Percentiles rank a stretch among this genome's conserved stretches.
Conservation (phyloP, 208 protist species). For the Strigomonas galati region DNA sequence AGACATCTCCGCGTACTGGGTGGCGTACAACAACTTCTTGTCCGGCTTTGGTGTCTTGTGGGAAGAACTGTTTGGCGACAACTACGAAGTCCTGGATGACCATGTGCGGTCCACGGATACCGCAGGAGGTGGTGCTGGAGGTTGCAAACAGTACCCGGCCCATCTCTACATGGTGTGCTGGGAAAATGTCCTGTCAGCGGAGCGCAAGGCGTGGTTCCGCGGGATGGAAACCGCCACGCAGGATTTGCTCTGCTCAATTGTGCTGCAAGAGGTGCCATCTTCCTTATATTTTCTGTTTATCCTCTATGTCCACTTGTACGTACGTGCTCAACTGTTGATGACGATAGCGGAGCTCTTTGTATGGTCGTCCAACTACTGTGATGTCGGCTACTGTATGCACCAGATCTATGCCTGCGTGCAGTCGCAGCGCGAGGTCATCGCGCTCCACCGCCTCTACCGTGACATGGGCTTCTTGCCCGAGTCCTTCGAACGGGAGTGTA, state of each 20-base stretch:
- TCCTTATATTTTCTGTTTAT: conserved; percentile 65
- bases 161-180: conserved; percentile 74
- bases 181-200: conserved; percentile 35
- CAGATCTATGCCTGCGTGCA: conserved; percentile 52
- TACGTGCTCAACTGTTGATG: conserved; percentile 47
- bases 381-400: conserved; percentile 51
- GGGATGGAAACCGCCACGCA: conserved; percentile 32
- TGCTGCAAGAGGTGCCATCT: conserved; percentile 35
- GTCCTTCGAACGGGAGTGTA: conserved; percentile 20
- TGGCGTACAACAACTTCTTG: conserved; percentile 51
- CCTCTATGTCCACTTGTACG: conserved; percentile 44
- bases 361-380: conserved; percentile 50
- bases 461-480: conserved; percentile 25
- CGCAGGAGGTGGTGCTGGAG: neutral
- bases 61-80: conserved; percentile 56
- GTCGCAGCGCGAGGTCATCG: conserved; percentile 27
- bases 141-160: conserved; percentile 27
- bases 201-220: conserved; percentile 38
- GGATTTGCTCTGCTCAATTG: conserved; percentile 35
- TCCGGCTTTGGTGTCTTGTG: conserved; percentile 49
- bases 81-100: conserved; percentile 21
- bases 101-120: neutral
- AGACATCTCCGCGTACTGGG: conserved; percentile 31
- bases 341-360: conserved; percentile 57
- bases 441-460: conserved; percentile 23